Evolutionary conservation across 2,329 filamentous ascomycete species (phyloP).

Genomic region (Aspergillus quadricinctus): DNA sequence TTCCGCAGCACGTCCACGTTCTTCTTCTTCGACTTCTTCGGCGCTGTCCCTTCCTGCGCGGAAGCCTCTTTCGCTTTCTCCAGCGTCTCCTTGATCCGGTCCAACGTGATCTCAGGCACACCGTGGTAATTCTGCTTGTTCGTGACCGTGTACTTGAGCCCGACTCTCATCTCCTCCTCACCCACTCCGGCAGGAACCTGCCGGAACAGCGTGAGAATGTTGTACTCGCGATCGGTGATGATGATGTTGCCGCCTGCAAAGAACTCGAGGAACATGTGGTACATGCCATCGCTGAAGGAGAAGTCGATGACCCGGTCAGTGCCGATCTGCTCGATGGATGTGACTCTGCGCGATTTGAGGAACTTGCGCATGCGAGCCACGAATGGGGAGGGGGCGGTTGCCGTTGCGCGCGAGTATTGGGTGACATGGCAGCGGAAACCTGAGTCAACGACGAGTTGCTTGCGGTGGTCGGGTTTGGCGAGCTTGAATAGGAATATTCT

Average conservation of each 20-base stretch:
- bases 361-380: conserved; percentile 80
- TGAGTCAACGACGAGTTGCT: conserved; percentile 88
- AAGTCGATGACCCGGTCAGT: conserved; percentile 93
- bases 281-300: conserved; percentile 85
- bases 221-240: conserved; percentile 77
- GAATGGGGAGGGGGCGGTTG: conserved; percentile 77
- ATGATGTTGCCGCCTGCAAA: conserved; percentile 95
- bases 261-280: conserved; percentile 87
- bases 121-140: conserved; percentile 80
- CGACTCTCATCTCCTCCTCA: conserved; percentile 77
- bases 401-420: conserved; percentile 80
- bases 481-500: conserved; percentile 96
- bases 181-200: conserved; percentile 75
- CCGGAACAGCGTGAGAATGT: conserved; percentile 74
- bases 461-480: conserved; percentile 79
- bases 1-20: conserved; percentile 71
- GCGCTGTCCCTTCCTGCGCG: conserved; percentile 32
- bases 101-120: conserved; percentile 68
- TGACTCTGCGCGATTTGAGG: conserved; percentile 80
- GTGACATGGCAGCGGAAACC: conserved; percentile 96
- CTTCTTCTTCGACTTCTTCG: conserved; percentile 70
- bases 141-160: conserved; percentile 72
- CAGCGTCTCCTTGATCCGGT: conserved; percentile 66
- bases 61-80: conserved; percentile 53
- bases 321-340: conserved; percentile 76